Base-by-base conservation (phyloP, 2,329 filamentous ascomycete genomes). In the Neonectria sp. region DNA sequence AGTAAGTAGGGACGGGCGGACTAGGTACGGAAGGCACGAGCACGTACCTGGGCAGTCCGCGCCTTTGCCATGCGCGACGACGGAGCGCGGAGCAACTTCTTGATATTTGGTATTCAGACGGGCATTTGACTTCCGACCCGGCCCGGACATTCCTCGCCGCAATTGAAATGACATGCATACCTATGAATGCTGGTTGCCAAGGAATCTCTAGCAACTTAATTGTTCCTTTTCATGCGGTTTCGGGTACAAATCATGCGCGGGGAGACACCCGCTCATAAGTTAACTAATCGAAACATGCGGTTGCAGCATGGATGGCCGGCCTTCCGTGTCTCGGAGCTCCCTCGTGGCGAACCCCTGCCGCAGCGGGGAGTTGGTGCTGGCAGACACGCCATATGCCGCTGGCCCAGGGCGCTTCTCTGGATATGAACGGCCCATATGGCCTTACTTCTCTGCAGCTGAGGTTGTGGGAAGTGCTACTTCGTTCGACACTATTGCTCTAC, bases 261-360 rank as follows among this genome's bases (percentile, higher is more conserved):
- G 33, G 12, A 25, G 43, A 46, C 21, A 24, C 21, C 15, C 49
- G 24, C 12, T 11, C 12, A 35, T 13, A 8, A 33, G 21, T 21
- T 21, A 21, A 21, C 21, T 33, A 15, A 55, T 51, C 57, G 25
- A 65, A 65, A 60, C 56, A 65, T 56, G 51, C 53, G 51, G 60
- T 60, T 46, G 56, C 46, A 27, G 27, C 63, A 60, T 65, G 57
- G 63, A 46, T 57, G 21, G 52, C 37, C 46, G 40, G n/a, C 40
- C 52, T 51, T 65, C 57, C 57, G 57, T 65, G 57, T 37, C 57
- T 65, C 63, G 57, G 63, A 65, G 63, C 46, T 31, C 25, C 35
- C 52, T 65, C 33, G 13, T 55, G 46, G 49, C 25, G 31, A 49
- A 65, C 46, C 63, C 63, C 35, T 52, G 51, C 31, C 35, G 21